A percentile compares a stretch with the other conserved stretches of the same genome.
These are phyloP conservation scores for Candida incommunis DNA, from an alignment of 805 yeast genomes.

Conservation along the genomic window DNA sequence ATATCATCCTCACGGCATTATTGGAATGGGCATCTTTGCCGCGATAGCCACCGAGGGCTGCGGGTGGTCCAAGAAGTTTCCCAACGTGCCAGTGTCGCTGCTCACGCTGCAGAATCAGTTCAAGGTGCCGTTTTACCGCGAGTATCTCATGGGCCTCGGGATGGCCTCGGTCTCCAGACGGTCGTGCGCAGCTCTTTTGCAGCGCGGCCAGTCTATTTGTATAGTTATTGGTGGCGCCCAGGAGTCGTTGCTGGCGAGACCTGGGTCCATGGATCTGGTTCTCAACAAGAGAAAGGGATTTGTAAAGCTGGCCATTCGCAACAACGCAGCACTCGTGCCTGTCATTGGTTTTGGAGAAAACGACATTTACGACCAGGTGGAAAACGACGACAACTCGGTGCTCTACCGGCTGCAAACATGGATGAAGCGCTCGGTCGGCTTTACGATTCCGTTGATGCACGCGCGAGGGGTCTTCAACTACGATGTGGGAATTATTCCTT, in stretches of 20 bases:
- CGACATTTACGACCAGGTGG: conserved; percentile 37
- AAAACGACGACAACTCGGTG: conserved; percentile 29
- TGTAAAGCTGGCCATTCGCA: conserved; percentile 67
- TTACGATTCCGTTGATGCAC: conserved; percentile 81
- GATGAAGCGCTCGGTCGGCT: conserved; percentile 59
- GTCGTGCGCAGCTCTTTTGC: conserved; percentile 53
- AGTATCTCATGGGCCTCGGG: conserved; percentile 69
- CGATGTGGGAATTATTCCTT: conserved; percentile 84
- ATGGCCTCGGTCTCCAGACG: conserved; percentile 68
- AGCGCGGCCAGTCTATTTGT: conserved; percentile 59
- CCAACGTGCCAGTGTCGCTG: conserved; percentile 69
- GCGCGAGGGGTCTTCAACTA: conserved; percentile 89
- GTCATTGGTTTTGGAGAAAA: conserved; percentile 86
- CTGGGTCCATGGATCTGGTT: conserved; percentile 50
- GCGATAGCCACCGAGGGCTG: conserved; percentile 74
- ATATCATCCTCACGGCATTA: conserved; percentile 93
- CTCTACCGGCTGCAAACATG: conserved; percentile 50
- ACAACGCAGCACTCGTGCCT: conserved; percentile 78
- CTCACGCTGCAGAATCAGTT: conserved; percentile 78
- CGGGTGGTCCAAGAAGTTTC: conserved; percentile 50
- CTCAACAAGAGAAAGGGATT: conserved; percentile 75
- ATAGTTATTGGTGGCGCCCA: conserved; percentile 95
- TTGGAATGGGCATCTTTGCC: conserved; percentile 83
- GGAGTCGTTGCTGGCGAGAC: conserved; percentile 59
- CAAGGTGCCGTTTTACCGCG: conserved; percentile 75